Conservation (phyloP, 192 early-diverging fungal genomes). For the Allomyces macrogynus region DNA sequence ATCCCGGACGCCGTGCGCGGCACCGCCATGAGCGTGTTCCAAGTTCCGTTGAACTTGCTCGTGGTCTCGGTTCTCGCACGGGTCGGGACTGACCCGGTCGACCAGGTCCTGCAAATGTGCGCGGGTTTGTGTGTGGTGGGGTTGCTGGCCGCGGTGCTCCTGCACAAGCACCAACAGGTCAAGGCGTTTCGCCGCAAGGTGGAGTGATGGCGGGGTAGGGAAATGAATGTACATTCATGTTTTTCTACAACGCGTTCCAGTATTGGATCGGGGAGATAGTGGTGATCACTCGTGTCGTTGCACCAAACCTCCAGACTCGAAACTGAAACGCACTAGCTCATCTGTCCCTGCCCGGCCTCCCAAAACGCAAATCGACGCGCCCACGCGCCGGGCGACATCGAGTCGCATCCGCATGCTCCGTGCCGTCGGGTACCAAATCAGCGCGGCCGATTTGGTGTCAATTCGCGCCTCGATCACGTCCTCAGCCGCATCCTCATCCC, state of each 20-base stretch:
- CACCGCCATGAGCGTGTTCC: slow-evolving; percentile 27
- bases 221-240: too few species aligned
- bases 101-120: neutral
- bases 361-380: neutral
- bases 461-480: too few species aligned
- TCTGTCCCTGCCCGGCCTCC: neutral
- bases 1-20: slow-evolving; percentile 23
- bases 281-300: too few species aligned
- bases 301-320: too few species aligned
- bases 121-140: too few species aligned
- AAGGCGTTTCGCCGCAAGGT: too few species aligned
- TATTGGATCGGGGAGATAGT: too few species aligned
- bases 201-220: too few species aligned
- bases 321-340: neutral
- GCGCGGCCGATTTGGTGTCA: neutral
- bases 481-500: too few species aligned
- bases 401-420: neutral
- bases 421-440: neutral
- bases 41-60: slow-evolving; percentile 27
- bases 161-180: too few species aligned
- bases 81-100: neutral
- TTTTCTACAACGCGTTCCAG: too few species aligned
- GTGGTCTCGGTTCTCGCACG: slow-evolving; percentile 14
- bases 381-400: neutral
- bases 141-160: too few species aligned